A percentile compares a stretch with the other conserved stretches of the same genome.
Evolutionary conservation across 2,329 filamentous ascomycete genomes (phyloP).

Genomic region (Gliomastix tumulicola): DNA sequence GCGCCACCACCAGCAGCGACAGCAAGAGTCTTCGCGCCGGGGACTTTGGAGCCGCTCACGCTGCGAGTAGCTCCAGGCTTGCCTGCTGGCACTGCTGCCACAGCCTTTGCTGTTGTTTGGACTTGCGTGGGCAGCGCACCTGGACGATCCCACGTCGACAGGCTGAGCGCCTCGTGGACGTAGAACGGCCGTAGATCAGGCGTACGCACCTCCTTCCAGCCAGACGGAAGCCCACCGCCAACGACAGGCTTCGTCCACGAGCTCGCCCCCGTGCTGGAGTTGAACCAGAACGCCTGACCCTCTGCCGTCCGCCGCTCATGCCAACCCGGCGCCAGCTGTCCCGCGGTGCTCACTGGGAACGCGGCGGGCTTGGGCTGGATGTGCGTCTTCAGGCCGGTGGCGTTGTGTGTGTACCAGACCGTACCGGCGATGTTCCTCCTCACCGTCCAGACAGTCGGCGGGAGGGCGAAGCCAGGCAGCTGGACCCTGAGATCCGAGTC

Average conservation of each 20-base stretch:
- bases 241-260: slow-evolving; percentile 13
- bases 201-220: slow-evolving; percentile 16
- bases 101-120: background rate
- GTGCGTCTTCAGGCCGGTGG: slow-evolving; percentile 14
- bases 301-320: slow-evolving; percentile 13
- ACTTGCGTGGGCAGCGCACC: slow-evolving; percentile 12
- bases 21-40: background rate
- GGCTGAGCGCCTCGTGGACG: slow-evolving; percentile 13
- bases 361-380: slow-evolving; percentile 11
- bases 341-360: slow-evolving; percentile 5
- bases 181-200: slow-evolving; percentile 17
- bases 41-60: background rate
- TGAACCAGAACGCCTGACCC: slow-evolving; percentile 14
- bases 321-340: slow-evolving; percentile 13
- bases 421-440: slow-evolving; percentile 16
- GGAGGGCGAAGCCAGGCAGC: slow-evolving; percentile 8
- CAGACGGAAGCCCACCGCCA: slow-evolving; percentile 12
- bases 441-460: slow-evolving; percentile 12
- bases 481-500: slow-evolving; percentile 15
- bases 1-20: slow-evolving; percentile 3
- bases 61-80: background rate
- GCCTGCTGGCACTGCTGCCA: background rate
- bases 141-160: slow-evolving; percentile 17
- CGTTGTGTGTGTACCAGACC: slow-evolving; percentile 16
- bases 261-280: slow-evolving; percentile 10